Conservation (phyloP, 148 eudicot species). For the Nyssa sinensis region DNA sequence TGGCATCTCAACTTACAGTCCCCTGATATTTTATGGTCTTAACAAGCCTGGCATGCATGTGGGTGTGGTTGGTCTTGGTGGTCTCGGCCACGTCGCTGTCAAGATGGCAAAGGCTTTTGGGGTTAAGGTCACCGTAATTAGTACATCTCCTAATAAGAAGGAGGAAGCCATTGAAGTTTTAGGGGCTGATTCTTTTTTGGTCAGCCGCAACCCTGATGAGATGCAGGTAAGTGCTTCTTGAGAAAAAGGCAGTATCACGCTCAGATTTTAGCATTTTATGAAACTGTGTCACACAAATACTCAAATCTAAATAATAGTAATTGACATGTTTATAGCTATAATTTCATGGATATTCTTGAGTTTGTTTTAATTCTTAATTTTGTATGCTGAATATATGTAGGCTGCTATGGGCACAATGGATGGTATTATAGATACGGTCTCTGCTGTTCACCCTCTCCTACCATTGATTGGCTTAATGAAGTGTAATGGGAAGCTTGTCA, state of each 20-base stretch:
- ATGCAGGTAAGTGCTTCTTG: slow-evolving; percentile 11
- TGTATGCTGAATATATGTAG: background rate
- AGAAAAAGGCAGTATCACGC: no score
- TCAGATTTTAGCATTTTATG: no score
- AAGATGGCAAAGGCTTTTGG: slow-evolving; percentile 28
- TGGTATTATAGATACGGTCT: slow-evolving; percentile 19
- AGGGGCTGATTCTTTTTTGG: slow-evolving; percentile 21
- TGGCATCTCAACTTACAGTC: slow-evolving; percentile 25
- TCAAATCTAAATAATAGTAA: no score
- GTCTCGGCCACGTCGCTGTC: slow-evolving; percentile 17
- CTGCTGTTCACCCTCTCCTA: slow-evolving; percentile 9
- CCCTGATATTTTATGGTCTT: slow-evolving; percentile 25
- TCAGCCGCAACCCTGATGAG: slow-evolving; percentile 17
- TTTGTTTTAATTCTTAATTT: background rate
- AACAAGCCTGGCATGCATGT: slow-evolving; percentile 23
- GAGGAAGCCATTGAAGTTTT: slow-evolving; percentile 20
- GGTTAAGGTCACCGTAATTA: slow-evolving; percentile 21
- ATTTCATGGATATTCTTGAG: background rate
- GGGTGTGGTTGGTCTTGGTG: slow-evolving; percentile 23
- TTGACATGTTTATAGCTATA: no score
- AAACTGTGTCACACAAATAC: no score
- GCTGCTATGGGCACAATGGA: slow-evolving; percentile 13
- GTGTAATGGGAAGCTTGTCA: slow-evolving; percentile 5
- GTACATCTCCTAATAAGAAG: slow-evolving; percentile 20
- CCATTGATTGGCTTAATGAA: slow-evolving; percentile 14